Percentiles rank a stretch among this genome's conserved stretches.
Conservation (phyloP, 164 flowering plant genomes). For the Dillenia turbinata region DNA sequence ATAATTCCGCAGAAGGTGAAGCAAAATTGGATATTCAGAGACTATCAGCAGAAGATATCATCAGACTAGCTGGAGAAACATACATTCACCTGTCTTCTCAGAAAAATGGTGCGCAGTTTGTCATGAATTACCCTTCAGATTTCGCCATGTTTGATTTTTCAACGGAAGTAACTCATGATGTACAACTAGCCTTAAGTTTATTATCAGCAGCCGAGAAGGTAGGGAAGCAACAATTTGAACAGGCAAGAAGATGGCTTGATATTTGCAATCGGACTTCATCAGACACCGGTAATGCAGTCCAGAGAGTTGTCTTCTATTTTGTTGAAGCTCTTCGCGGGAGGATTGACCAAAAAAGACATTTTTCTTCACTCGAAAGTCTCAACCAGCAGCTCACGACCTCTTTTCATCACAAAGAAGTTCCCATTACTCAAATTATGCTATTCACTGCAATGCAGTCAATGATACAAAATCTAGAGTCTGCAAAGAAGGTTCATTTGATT, state of each 20-base stretch:
- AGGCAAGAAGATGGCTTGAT: constrained; percentile 33
- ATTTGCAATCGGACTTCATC: constrained; percentile 35
- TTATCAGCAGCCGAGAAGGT: constrained; percentile 52
- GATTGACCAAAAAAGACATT: constrained; percentile 43
- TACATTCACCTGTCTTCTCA: background rate
- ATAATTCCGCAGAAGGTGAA: no score
- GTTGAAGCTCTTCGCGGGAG: constrained; percentile 46
- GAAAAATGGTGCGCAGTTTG: constrained; percentile 9
- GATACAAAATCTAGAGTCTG: constrained; percentile 27
- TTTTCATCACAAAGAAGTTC: constrained; percentile 24
- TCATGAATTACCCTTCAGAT: constrained; percentile 22
- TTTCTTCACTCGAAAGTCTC: constrained; percentile 11
- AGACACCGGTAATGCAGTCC: constrained; percentile 30
- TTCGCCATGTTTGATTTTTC: constrained; percentile 27
- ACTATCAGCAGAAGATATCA: no score
- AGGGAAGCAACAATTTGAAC: constrained; percentile 36
- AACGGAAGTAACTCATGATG: constrained; percentile 35
- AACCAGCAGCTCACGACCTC: constrained; percentile 4
- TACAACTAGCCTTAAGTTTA: constrained; percentile 42
- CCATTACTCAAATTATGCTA: constrained; percentile 28
- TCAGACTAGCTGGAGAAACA: no score
- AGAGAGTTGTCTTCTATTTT: constrained; percentile 45
- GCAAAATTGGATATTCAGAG: no score
- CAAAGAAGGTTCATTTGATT: constrained; percentile 43
- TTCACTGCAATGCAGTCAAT: constrained; percentile 52